These are phyloP conservation scores for Boletus vinaceobasis DNA, from an alignment of 768 basidiomycete species.

Conservation along the genomic window DNA sequence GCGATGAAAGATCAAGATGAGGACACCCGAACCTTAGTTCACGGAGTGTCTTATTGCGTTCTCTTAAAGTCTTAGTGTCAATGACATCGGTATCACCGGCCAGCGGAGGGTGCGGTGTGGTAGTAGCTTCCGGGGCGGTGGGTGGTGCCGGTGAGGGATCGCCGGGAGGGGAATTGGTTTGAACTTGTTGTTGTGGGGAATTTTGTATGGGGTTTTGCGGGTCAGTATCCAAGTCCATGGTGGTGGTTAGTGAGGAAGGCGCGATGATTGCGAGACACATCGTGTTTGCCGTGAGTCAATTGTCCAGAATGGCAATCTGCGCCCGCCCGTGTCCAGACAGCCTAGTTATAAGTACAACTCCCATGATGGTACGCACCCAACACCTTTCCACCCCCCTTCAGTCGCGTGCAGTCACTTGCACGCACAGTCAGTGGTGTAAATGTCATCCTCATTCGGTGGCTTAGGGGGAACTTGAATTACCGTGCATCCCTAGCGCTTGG, in stretches of 20 bases:
- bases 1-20: background rate
- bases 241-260: constrained; percentile 16
- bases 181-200: background rate
- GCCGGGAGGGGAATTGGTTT: background rate
- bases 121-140: background rate
- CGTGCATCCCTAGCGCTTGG: no score
- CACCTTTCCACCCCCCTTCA: no score
- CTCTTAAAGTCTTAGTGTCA: no score
- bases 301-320: background rate
- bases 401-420: no score
- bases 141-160: background rate
- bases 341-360: no score
- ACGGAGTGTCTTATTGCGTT: background rate
- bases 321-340: background rate
- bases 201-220: background rate
- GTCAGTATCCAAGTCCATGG: constrained; percentile 1
- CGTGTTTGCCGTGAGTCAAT: background rate
- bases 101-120: background rate
- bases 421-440: no score
- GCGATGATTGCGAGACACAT: background rate
- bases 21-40: background rate
- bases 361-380: no score
- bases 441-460: no score
- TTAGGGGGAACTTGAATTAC: no score
- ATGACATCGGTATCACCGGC: background rate